Percentiles rank a stretch among this genome's conserved stretches.
phyloP scores from a whole-genome alignment of 805 yeast genomes.

The Pichia kluyveri region DNA sequence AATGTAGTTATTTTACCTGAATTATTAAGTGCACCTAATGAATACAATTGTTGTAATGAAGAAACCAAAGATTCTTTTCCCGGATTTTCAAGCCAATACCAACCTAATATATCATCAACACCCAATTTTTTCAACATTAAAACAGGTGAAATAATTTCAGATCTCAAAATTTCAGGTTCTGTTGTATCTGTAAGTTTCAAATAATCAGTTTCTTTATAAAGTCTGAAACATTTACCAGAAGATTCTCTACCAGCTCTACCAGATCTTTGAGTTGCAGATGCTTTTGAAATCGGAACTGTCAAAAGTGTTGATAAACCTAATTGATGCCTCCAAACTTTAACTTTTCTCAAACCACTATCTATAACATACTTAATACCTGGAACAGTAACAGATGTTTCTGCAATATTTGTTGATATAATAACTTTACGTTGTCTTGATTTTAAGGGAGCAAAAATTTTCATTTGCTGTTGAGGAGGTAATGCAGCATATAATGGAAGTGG shows the following conservation, averaged over 20 bases:
- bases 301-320: conserved; percentile 86
- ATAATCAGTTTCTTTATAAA: conserved; percentile 71
- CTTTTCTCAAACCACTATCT: conserved; percentile 88
- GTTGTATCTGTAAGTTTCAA: conserved; percentile 61
- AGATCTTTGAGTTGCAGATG: conserved; percentile 89
- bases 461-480: conserved; percentile 75
- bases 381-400: conserved; percentile 95
- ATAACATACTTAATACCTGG: conserved; percentile 90
- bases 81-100: conserved; percentile 93
- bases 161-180: conserved; percentile 86
- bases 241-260: conserved; percentile 99
- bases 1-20: conserved; percentile 65
- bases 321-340: conserved; percentile 90
- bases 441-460: conserved; percentile 62
- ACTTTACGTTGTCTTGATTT: conserved; percentile 70
- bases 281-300: conserved; percentile 87
- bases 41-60: conserved; percentile 70
- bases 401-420: conserved; percentile 88
- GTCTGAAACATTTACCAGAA: conserved; percentile 79
- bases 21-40: conserved; percentile 72
- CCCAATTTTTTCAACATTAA: conserved; percentile 77
- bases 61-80: conserved; percentile 66
- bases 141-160: conserved; percentile 78
- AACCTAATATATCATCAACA: conserved; percentile 71
- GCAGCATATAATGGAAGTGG: conserved; percentile 92